Base-by-base conservation (phyloP, 805 yeast genomes). In the Candida broadrunensis region DNA sequence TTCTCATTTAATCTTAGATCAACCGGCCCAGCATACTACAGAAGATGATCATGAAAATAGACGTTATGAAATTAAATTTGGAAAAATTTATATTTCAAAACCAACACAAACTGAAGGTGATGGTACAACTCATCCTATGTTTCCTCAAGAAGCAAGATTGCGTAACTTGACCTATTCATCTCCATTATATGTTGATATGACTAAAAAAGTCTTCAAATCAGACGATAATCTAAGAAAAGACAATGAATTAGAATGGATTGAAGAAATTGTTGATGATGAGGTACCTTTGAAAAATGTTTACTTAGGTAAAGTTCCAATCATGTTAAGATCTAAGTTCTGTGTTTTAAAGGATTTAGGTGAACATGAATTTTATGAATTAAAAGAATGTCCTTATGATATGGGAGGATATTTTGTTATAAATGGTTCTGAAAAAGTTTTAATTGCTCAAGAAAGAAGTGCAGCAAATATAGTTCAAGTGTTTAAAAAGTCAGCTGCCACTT, bases 101-200 rank as follows among this genome's bases (percentile, higher is more conserved):
- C 99, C 99, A 35, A 88, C 96, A 36, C 96, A 93, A 79, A 95
- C 98, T 16, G 99, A 93, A 71, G 96, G 98, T 14, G 99, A 93
- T 70, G 99, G 99, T 72, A 89, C 96, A n/a, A 91, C 98, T n/a
- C 91, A 89, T 57, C 95, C 96, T 12, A 81, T 93, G 83, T 87
- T 87, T 60, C 99, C 99, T 9, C 99, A 95, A 67, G 99, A 93
- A 65, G 98, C 99, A 6, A 80, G 99, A 55, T 75, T 93, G 49
- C 83, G 99, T 69, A 93, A 93, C 62, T 75, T 93, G 68, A 93
- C 99, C 0, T 93, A 93, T 62, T 88, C 97, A 4, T 88, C 97
- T 24, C 97, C 98, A 29, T 75, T 93, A 38, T 93, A 93, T 56
- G 97, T 93, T 20, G 98, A 93, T 60, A 91, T 93, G 86, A 81